Base-by-base conservation (phyloP, 257 asterid genomes). In the Solanum sejunctum region DNA sequence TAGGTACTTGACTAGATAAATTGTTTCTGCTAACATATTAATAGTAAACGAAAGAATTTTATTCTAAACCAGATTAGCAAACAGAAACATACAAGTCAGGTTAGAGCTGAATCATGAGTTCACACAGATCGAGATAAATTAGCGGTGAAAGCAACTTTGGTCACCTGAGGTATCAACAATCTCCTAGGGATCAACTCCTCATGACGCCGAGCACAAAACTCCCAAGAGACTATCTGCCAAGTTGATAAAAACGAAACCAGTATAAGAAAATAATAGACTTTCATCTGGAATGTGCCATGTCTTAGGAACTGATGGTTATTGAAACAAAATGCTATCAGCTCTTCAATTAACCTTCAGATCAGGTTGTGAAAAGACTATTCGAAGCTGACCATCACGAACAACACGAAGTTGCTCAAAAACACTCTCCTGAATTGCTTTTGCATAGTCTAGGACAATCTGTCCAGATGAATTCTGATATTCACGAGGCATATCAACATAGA, bases 351-450 rank as follows among this genome's bases (percentile, higher is more conserved):
- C 99, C 99, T 96, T 96, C 85, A 96, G 93, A 88, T 96, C 98
- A 71, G 97, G 95, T 77, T 51, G 82, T 63, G 98, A 91, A 86
- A 96, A 96, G 55, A 93, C 94, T 80, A 96, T 90, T n/a, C 98
- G 95, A 86, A 96, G 98, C 91, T 93, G 99, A 82, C 99, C 99
- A 49, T 96, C 99, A 85, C 98, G 98, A 82, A 96, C 99, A 85
- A 96, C 98, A 26, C 98, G 98, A 73, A 95, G 95, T 89, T 96
- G 98, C 88, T 96, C 99, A 85, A 93, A 96, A 45, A 96, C 97
- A 81, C 98, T 95, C 92, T 96, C 97, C 91, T 96, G 98, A 77
- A 93, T 95, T 15, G 99, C 99, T 87, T 96, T 96, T 26, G 98
- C 97, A 84, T 95, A 95, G 87, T 95, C 99, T 80, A 95, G 92